Evolutionary conservation across 352 stramenopile species (phyloP), one percentile per base, ranked within the genome.

Genomic region (Halophytophthora batemanensis): DNA sequence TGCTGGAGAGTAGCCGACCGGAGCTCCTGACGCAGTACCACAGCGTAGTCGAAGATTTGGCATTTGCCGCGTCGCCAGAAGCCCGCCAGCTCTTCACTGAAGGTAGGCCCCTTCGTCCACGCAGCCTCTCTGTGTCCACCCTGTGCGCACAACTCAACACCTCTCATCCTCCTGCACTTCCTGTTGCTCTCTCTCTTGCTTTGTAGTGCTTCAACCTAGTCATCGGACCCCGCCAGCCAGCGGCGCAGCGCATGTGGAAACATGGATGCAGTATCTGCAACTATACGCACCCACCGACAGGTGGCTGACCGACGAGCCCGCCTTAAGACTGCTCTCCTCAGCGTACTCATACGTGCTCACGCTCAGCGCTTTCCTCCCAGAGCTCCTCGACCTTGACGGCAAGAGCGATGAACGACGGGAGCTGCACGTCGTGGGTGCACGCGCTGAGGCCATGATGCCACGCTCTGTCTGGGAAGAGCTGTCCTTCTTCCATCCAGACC

Each of bases 361-460:
- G 17, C 66, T 91, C 18, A 68, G 53, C 22, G 62, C 63, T 28
- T 82, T 76, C n/a, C 43, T 74, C 2, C 42, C 58, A n/a, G 48
- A 62, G 23, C 37, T 77, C 7, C 33, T 62, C 33, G 49, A 60
- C 14, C 6, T 4, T 15, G 33, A 41, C 1, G 12, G 14, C 8
- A 17, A 19, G 15, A 49, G 19, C 17, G 19, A 23, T 18, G 21
- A 56, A 10, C 56, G 36, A 12, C 23, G 75, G 14, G 40, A 64
- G 6, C 41, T 91, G 2, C 76, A 86, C 51, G 65, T 91, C 17
- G 52, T 91, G 19, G 81, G 81, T 34, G 81, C 81, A 4, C 76
- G 81, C 0, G 81, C 81, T 4, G 81, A 91, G 61, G 81, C 81
- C 2, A 87, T 72, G 57, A 87, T 89, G 77, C 81, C 81, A 45